Conservation (phyloP, 139 green algal species). For the Picochlorum sp. region DNA sequence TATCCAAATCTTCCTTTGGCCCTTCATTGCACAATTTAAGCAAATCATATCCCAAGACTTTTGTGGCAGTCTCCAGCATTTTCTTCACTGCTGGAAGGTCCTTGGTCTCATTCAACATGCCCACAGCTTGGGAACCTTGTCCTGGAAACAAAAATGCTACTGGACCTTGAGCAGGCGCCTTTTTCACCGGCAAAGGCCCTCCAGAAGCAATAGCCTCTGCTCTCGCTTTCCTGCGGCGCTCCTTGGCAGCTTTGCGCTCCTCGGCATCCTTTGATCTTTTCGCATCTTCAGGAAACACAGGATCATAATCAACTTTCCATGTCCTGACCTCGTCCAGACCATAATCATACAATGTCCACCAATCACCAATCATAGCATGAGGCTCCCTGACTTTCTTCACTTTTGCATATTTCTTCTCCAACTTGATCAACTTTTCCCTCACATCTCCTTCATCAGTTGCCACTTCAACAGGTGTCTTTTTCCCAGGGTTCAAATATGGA, state of each 20-base stretch:
- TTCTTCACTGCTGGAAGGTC: slow-evolving; percentile 62
- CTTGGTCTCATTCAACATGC: slow-evolving; percentile 29
- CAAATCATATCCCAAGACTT: slow-evolving; percentile 84
- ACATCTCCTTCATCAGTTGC: slow-evolving; percentile 37
- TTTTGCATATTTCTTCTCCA: slow-evolving; percentile 69
- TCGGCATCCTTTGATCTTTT: slow-evolving; percentile 33
- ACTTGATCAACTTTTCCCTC: slow-evolving; percentile 31
- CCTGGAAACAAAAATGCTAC: slow-evolving; percentile 83
- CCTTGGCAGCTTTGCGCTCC: slow-evolving; percentile 24
- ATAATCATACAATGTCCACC: slow-evolving; percentile 92
- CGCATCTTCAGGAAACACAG: slow-evolving; percentile 67
- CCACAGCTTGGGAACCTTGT: slow-evolving; percentile 67
- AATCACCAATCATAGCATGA: slow-evolving; percentile 78
- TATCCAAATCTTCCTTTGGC: slow-evolving; percentile 77
- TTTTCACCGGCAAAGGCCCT: background rate
- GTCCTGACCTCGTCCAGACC: slow-evolving; percentile 58
- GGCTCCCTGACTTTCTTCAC: slow-evolving; percentile 58
- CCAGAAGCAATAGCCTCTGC: slow-evolving; percentile 1
- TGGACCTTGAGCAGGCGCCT: slow-evolving; percentile 17
- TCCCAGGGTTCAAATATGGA: slow-evolving; percentile 77
- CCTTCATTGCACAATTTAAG: slow-evolving; percentile 55
- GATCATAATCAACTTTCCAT: slow-evolving; percentile 65
- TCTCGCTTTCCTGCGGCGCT: slow-evolving; percentile 22
- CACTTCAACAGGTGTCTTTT: slow-evolving; percentile 61
- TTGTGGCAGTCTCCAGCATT: slow-evolving; percentile 70